A percentile compares a stretch with the other conserved stretches of the same genome.
phyloP scores from a whole-genome alignment of 805 yeast species.

The Saccharomycopsis capsularis region DNA sequence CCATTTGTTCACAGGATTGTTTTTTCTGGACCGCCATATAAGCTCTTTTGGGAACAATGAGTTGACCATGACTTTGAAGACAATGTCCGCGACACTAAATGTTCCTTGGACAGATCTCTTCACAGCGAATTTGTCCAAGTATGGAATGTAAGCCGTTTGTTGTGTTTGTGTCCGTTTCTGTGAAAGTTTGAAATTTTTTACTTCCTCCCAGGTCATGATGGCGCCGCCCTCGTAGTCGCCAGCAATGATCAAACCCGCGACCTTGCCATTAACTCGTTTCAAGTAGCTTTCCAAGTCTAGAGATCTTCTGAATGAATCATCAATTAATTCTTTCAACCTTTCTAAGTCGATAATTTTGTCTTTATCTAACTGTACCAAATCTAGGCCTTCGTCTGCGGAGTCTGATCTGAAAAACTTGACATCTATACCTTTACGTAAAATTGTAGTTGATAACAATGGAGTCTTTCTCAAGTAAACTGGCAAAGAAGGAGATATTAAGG shows the following conservation, averaged over 20 bases:
- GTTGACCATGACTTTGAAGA: conserved; percentile 69
- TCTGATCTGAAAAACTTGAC: conserved; percentile 26
- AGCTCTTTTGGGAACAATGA: conserved; percentile 63
- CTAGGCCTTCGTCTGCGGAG: conserved; percentile 33
- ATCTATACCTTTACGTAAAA: conserved; percentile 65
- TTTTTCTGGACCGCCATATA: conserved; percentile 83
- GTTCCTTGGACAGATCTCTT: conserved; percentile 79
- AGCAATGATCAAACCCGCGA: conserved; percentile 75
- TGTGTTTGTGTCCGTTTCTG: too few species aligned
- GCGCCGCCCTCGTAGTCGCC: conserved; percentile 97
- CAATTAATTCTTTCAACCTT: conserved; percentile 55
- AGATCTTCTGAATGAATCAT: conserved; percentile 68
- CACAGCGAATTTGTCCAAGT: conserved; percentile 92
- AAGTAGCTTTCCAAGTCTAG: conserved; percentile 65
- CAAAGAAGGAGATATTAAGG: conserved; percentile 82
- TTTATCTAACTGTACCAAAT: conserved; percentile 33
- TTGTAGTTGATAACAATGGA: conserved; percentile 66
- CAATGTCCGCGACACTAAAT: conserved; percentile 87
- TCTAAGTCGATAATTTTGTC: conserved; percentile 42
- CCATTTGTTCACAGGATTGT: conserved; percentile 95
- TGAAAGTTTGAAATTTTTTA: conserved; percentile 23
- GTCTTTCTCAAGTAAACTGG: conserved; percentile 58
- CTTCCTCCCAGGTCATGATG: conserved; percentile 75
- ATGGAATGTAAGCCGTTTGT: conserved; percentile 56
- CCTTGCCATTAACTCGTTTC: conserved; percentile 50